A percentile compares a stretch with the other conserved stretches of the same genome.
These are phyloP conservation scores for Stagonosporopsis cucurbitacearum DNA, from an alignment of 2,329 filamentous ascomycete genomes.

Conservation along the genomic window DNA sequence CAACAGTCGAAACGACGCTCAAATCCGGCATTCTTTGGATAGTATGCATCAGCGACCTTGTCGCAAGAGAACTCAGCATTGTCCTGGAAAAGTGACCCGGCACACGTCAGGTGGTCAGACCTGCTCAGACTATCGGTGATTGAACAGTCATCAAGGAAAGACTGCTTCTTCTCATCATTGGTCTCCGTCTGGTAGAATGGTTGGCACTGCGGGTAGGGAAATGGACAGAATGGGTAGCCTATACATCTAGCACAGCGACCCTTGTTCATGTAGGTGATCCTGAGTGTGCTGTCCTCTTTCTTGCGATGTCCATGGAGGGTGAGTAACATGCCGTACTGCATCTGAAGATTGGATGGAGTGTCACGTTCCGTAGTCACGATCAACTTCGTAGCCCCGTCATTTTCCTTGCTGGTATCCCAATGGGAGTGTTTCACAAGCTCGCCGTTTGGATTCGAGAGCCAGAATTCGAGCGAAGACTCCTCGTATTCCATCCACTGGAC, in stretches of 20 bases:
- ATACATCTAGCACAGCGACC: neutral
- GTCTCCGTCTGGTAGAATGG: slow-evolving; percentile 2
- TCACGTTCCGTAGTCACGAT: neutral
- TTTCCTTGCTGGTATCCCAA: neutral
- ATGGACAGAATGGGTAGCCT: neutral
- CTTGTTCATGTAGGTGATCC: neutral
- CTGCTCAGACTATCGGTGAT: neutral
- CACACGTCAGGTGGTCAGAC: neutral
- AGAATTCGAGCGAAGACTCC: slow-evolving; percentile 20
- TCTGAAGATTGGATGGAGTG: neutral
- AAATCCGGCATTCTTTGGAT: neutral
- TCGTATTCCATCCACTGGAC: slow-evolving; percentile 20
- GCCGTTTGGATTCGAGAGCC: slow-evolving; percentile 24
- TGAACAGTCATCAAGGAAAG: neutral
- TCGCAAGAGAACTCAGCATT: slow-evolving; percentile 5
- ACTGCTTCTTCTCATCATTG: neutral
- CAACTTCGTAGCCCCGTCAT: neutral
- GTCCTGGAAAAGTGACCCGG: neutral
- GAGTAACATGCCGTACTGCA: slow-evolving; percentile 1
- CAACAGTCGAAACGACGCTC: slow-evolving; percentile 9
- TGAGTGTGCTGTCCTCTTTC: neutral
- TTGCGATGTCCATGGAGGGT: neutral
- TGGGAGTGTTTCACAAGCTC: neutral
- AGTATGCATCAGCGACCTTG: neutral
- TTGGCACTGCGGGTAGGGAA: neutral